Evolutionary conservation across 495 filamentous ascomycete genomes (phyloP).

Genomic region (Pseudomonodictys pantanalensis): DNA sequence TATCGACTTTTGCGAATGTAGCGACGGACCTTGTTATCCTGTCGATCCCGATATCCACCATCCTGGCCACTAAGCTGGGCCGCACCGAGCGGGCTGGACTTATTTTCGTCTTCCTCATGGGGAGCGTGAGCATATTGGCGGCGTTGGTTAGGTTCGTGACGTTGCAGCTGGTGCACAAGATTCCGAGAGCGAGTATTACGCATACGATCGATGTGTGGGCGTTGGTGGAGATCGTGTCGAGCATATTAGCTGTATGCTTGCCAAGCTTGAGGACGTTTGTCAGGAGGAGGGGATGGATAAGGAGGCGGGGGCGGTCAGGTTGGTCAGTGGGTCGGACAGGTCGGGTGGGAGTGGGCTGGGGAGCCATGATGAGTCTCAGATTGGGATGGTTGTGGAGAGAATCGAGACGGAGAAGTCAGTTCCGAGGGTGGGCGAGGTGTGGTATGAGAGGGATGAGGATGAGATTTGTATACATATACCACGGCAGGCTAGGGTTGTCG

Average conservation of each 20-base stretch:
- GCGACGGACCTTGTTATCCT: constrained; percentile 35
- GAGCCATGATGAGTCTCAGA: neutral
- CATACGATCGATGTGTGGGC: constrained; percentile 45
- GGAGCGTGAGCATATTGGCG: constrained; percentile 39
- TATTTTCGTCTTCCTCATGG: constrained; percentile 39
- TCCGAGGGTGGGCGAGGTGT: neutral
- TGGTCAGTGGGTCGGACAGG: neutral
- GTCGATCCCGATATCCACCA: constrained; percentile 27
- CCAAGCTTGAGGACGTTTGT: constrained; percentile 15
- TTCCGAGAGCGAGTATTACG: constrained; percentile 38
- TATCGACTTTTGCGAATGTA: constrained; percentile 36
- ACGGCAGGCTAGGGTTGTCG: too few relatives aligned
- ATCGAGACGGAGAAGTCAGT: neutral
- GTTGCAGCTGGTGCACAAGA: constrained; percentile 34
- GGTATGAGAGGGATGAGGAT: neutral
- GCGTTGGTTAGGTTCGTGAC: constrained; percentile 38
- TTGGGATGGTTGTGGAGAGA: neutral
- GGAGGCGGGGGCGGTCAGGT: neutral
- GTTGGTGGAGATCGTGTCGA: constrained; percentile 40
- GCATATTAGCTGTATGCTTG: constrained; percentile 25
- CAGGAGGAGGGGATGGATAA: neutral
- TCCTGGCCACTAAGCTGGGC: constrained; percentile 25
- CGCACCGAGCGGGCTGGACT: constrained; percentile 36
- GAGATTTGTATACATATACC: too few relatives aligned
- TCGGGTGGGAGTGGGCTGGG: neutral